phyloP scores from a whole-genome alignment of 139 green algal genomes.

The Gonium pectorale region DNA sequence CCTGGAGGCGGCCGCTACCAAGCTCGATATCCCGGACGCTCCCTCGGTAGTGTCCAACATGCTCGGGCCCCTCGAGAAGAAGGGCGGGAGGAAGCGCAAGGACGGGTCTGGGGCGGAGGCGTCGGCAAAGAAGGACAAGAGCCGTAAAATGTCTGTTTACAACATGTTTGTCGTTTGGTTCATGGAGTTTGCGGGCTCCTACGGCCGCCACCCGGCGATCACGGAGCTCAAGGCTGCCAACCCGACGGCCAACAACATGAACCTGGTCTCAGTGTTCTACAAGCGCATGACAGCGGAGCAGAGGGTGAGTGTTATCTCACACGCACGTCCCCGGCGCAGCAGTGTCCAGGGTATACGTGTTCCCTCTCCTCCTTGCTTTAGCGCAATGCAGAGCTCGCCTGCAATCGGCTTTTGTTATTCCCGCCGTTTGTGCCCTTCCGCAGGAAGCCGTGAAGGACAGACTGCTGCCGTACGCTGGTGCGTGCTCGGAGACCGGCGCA shows the following conservation, averaged over 20 bases:
- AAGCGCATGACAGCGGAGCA: background rate
- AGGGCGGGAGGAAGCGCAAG: background rate
- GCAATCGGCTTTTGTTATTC: too few relatives aligned
- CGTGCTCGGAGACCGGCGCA: too few relatives aligned
- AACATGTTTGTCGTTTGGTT: conserved; percentile 16
- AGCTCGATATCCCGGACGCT: conserved; percentile 6
- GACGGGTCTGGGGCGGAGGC: too few relatives aligned
- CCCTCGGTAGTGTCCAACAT: background rate
- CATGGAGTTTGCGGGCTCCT: background rate
- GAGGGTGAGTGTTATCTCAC: background rate
- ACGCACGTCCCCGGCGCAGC: too few relatives aligned
- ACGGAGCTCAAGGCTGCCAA: background rate
- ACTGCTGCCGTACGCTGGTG: too few relatives aligned
- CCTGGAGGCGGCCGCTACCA: background rate
- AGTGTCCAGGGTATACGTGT: too few relatives aligned
- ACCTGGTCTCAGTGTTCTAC: background rate
- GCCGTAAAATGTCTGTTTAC: background rate
- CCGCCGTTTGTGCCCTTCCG: too few relatives aligned
- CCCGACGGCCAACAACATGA: background rate
- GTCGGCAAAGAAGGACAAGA: background rate
- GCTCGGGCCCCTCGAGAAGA: background rate
- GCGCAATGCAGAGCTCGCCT: too few relatives aligned
- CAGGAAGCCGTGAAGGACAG: too few relatives aligned
- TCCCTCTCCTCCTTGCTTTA: too few relatives aligned
- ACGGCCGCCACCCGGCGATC: background rate